Percentiles rank a stretch among this genome's conserved stretches.
Conservation (phyloP, 371 early-diverging fungal genomes). For the Rhizomucor pusillus region DNA sequence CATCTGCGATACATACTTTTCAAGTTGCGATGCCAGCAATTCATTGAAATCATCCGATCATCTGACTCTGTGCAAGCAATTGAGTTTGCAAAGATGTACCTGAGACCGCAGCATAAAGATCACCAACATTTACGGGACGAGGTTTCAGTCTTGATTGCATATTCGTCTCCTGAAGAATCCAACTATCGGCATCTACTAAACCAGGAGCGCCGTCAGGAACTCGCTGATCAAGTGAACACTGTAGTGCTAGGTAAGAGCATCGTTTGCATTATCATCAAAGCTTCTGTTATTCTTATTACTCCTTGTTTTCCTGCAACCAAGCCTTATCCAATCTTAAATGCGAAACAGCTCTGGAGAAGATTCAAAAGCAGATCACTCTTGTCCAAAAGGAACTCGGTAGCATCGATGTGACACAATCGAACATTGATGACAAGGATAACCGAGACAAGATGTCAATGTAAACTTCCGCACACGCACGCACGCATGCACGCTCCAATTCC, state of each 20-base stretch:
- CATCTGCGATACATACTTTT: slow-evolving; percentile 15
- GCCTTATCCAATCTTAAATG: slow-evolving; percentile 8
- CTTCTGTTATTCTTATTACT: background rate
- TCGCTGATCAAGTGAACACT: slow-evolving; percentile 34
- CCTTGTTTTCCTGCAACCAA: background rate
- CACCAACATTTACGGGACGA: slow-evolving; percentile 27
- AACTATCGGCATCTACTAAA: slow-evolving; percentile 26
- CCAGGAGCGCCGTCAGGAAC: slow-evolving; percentile 27
- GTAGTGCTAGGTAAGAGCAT: slow-evolving; percentile 24
- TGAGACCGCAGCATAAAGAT: slow-evolving; percentile 19
- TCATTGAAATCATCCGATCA: slow-evolving; percentile 30
- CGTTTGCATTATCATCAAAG: background rate
- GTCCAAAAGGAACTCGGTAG: slow-evolving; percentile 7
- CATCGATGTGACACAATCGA: background rate
- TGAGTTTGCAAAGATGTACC: slow-evolving; percentile 30
- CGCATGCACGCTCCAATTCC: too few relatives aligned
- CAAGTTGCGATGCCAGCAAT: slow-evolving; percentile 39
- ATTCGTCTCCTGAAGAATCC: slow-evolving; percentile 34
- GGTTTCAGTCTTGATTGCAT: slow-evolving; percentile 40
- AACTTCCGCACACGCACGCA: background rate
- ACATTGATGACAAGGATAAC: slow-evolving; percentile 1
- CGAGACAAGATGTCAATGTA: slow-evolving; percentile 10
- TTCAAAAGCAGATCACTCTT: slow-evolving; percentile 6
- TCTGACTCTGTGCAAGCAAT: slow-evolving; percentile 31
- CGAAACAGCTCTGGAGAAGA: slow-evolving; percentile 11